Conservation (phyloP, 2,329 filamentous ascomycete genomes). For the Fusarium circinatum region DNA sequence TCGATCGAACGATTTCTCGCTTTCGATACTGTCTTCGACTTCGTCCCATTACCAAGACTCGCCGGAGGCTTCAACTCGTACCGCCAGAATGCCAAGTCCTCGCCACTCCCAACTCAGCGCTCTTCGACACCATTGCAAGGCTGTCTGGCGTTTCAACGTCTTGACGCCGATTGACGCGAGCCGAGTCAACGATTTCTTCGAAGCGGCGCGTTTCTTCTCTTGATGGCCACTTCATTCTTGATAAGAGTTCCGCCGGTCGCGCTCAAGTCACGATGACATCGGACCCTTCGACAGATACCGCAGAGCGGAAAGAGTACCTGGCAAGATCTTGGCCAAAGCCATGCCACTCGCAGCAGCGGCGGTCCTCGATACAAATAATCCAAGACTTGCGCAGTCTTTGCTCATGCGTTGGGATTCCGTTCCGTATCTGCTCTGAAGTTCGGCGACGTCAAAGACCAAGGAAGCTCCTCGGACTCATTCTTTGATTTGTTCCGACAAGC, state of each 20-base stretch:
- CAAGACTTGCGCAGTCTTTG: neutral
- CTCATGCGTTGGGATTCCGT: fast-evolving
- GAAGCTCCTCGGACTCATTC: neutral
- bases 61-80: neutral
- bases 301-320: neutral
- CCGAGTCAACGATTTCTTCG: fast-evolving
- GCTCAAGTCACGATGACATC: neutral
- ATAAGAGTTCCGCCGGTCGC: too few species aligned
- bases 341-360: too few species aligned
- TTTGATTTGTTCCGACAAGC: neutral
- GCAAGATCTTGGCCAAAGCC: neutral
- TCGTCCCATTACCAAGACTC: neutral
- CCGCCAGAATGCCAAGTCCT: neutral
- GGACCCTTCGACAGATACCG: too few species aligned
- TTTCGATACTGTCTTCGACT: too few species aligned
- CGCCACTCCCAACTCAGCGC: neutral
- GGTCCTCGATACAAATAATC: neutral
- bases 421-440: neutral
- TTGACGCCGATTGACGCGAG: too few species aligned
- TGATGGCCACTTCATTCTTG: too few species aligned
- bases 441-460: neutral
- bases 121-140: neutral
- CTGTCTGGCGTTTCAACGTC: too few species aligned
- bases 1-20: neutral
- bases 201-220: neutral